Base-by-base conservation (phyloP, 345 rosid species). In the Adansonia digitata region DNA sequence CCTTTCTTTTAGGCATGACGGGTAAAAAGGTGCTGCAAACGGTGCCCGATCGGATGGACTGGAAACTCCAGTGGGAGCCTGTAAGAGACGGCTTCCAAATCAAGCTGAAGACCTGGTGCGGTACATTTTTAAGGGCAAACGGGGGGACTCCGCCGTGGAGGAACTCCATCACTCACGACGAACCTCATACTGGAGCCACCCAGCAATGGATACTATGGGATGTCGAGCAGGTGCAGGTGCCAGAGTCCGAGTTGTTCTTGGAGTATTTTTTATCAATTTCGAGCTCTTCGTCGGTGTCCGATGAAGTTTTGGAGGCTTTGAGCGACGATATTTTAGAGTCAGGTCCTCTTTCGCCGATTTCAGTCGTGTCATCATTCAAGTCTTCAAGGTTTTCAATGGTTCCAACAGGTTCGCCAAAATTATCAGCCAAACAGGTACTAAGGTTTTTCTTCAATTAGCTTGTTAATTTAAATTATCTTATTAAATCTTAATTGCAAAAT, bases 131-230 rank as follows among this genome's bases (percentile, higher is more conserved):
- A 79, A 83, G 96, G 6, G 97, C 84, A 9, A 93, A 93, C 89
- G 98, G 97, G 0, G 97, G 97, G 76, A 82, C 88, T 2, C 98
- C 89, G 69, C 98, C 97, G 69, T 94, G 98, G 98, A 85, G 98
- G 48, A 92, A 92, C 84, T 80, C 96, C 59, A 80, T 92, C 24
- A 94, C 97, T 43, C 97, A 94, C 72, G 98, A 94, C 53, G 93
- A 90, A n/a, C 97, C 97, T 45, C 85, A 82, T 24, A 75, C 82
- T 27, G 81, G 86, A 0, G 75, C 91, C 31, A 88, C 92, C 13
- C 82, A 77, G 80, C 78, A 83, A 49, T 94, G 97, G 98, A 75
- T 92, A 52, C 48, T 94, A 14, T 92, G 94, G 98, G 98, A 89
- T 61, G 88, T 94, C 72, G 88, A 86, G 74, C 79, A 66, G 9